phyloP scores from a whole-genome alignment of 768 basidiomycete species.

The Serendipita vermifera region DNA sequence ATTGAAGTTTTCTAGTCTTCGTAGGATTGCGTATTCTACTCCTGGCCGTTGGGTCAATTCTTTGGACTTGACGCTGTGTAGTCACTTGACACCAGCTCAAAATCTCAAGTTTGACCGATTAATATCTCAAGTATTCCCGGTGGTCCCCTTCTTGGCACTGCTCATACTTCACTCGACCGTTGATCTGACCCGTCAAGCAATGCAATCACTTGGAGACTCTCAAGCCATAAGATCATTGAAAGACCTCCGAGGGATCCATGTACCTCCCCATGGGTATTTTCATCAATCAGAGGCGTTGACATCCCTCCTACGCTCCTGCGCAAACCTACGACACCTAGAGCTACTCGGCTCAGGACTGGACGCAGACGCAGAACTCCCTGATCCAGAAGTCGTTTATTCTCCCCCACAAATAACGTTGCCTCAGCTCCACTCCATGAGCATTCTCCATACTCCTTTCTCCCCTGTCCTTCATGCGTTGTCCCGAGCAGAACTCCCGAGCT shows the following conservation, averaged over 20 bases:
- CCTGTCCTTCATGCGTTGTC: neutral
- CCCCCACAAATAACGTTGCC: neutral
- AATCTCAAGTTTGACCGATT: neutral
- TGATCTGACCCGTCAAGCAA: neutral
- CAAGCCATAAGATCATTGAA: neutral
- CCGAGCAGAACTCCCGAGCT: neutral
- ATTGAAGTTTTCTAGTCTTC: neutral
- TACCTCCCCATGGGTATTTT: neutral
- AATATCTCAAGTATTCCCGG: neutral
- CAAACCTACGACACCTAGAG: neutral
- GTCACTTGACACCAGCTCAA: neutral
- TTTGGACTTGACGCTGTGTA: neutral
- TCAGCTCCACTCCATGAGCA: neutral
- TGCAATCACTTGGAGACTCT: constrained; percentile 1
- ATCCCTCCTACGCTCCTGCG: neutral
- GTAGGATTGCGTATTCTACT: neutral
- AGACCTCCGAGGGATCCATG: neutral
- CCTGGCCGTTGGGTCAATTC: constrained; percentile 4
- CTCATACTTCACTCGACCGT: neutral
- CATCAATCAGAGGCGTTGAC: neutral
- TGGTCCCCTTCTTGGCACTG: neutral
- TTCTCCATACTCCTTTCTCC: neutral
- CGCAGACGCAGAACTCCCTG: neutral
- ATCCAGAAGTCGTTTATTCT: neutral
- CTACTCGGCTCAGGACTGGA: neutral